phyloP scores from a whole-genome alignment of 1,284 basidiomycete genomes.

The Apiotrichum porosum region DNA sequence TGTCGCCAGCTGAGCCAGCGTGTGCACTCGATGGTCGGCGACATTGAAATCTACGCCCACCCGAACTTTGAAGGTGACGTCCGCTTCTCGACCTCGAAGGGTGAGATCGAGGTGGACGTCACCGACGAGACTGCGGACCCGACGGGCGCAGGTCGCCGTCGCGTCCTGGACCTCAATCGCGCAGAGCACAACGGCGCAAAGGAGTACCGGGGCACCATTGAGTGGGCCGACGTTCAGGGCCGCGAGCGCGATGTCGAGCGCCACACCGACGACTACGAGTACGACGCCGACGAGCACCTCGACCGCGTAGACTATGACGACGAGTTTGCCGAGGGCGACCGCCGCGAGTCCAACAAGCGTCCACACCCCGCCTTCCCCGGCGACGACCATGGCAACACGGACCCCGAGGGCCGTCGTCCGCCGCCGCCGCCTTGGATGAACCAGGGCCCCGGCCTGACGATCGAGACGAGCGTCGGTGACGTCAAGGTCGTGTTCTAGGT shows the following conservation, averaged over 20 bases:
- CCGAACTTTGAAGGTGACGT: conserved; percentile 14
- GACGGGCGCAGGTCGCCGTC: not conserved
- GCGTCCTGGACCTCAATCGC: not conserved
- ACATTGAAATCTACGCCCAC: conserved; percentile 14
- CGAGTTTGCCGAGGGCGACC: not conserved
- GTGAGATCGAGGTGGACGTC: conserved; percentile 9
- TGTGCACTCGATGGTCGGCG: conserved; percentile 4
- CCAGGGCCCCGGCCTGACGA: not conserved
- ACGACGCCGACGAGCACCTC: not conserved
- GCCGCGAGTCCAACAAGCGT: no score
- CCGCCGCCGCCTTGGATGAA: not conserved
- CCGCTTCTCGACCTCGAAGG: conserved; percentile 6
- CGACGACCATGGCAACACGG: no score
- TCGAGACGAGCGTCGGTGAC: conserved; percentile 1
- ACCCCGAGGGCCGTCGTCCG: no score
- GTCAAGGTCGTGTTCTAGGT: conserved; percentile 1
- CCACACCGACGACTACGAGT: not conserved
- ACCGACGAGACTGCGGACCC: not conserved
- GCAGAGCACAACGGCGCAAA: not conserved
- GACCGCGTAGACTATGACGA: not conserved
- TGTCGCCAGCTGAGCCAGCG: conserved; percentile 10
- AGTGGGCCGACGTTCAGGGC: no score
- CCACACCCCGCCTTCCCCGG: no score
- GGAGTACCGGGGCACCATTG: not conserved
- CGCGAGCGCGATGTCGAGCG: not conserved